Base-by-base conservation (phyloP, 2,329 filamentous ascomycete species). In the Fusarium decemcellulare region DNA sequence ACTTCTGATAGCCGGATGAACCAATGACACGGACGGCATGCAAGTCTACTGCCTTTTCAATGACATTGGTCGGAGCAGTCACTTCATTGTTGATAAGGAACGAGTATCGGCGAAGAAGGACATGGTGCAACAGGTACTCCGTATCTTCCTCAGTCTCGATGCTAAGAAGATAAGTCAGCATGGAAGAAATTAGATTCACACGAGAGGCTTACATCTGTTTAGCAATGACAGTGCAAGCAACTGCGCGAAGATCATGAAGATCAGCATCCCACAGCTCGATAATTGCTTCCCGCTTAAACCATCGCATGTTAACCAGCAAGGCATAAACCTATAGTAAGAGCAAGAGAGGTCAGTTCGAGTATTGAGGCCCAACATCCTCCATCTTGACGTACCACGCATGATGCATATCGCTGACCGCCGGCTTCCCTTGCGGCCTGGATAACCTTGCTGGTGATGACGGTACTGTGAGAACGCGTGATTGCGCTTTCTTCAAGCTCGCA, bases 1-100 rank as follows among this genome's bases (percentile, higher is more conserved):
- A 98, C 82, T 97, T 97, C 72, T 98, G 96, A 79, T 98, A 99
- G 29, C 96, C 95, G 0, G 93, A 94, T 1, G 93, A 95, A 3
- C 94, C 94, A 67, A 98, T 98, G 50, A 99, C 90, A 14, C 88
- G 87, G 47, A 98, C 85, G 1, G 95, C 94, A 78, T 99, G 96
- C 29, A 98, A 82, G 75, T 99, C 96, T 37, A 98, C 94, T 0
- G 96, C 93, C 75, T 94, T 93, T 80, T 99, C 96, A 63, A 99
- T 91, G 23, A 93, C 96, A 76, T 98, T 99, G 67, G 92, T 87
- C 0, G 95, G 93, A 2, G 86, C 82, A 1, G 93, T 94, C 43
- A 92, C 85, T 68, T 92, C 85, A 43, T 89, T 90, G 68, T 95
- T 87, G 42, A 92, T 80, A 8, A 97, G 78, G 73, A 95, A 91